Evolutionary conservation across 768 basidiomycete species (phyloP).

Genomic region (Hypholoma sublateritium): DNA sequence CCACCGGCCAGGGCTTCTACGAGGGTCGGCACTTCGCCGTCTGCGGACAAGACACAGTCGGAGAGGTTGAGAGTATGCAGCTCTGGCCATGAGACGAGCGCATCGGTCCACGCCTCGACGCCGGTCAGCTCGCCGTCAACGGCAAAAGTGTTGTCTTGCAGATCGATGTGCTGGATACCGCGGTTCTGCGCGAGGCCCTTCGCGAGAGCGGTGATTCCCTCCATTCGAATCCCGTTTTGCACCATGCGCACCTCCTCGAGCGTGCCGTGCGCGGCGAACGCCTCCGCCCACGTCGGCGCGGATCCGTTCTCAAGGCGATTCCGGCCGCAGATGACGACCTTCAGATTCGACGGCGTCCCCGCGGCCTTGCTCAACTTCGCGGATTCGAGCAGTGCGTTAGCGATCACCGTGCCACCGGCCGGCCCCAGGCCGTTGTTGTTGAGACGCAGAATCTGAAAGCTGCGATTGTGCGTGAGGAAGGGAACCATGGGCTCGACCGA

Average conservation of each 20-base stretch:
- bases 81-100: constrained; percentile 67
- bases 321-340: constrained; percentile 86
- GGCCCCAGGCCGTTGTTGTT: constrained; percentile 98
- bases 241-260: constrained; percentile 88
- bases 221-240: constrained; percentile 97
- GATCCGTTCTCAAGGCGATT: constrained; percentile 95
- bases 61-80: constrained; percentile 85
- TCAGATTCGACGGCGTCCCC: constrained; percentile 70
- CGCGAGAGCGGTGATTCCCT: constrained; percentile 81
- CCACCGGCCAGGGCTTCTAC: constrained; percentile 63
- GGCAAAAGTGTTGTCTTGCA: constrained; percentile 89
- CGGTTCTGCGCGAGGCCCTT: constrained; percentile 68
- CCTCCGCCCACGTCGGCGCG: constrained; percentile 80
- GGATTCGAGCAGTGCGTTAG: constrained; percentile 78
- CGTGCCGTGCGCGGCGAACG: constrained; percentile 81
- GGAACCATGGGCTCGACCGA: constrained; percentile 93
- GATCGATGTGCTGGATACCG: constrained; percentile 73
- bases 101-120: constrained; percentile 58
- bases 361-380: constrained; percentile 66
- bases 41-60: constrained; percentile 83
- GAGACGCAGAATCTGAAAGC: constrained; percentile 81
- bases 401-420: constrained; percentile 81
- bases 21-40: constrained; percentile 75
- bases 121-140: constrained; percentile 53
- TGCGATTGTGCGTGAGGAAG: constrained; percentile 81